A percentile compares a stretch with the other conserved stretches of the same genome.
phyloP scores from a whole-genome alignment of 768 basidiomycete genomes.

The Podaxis rugospora region DNA sequence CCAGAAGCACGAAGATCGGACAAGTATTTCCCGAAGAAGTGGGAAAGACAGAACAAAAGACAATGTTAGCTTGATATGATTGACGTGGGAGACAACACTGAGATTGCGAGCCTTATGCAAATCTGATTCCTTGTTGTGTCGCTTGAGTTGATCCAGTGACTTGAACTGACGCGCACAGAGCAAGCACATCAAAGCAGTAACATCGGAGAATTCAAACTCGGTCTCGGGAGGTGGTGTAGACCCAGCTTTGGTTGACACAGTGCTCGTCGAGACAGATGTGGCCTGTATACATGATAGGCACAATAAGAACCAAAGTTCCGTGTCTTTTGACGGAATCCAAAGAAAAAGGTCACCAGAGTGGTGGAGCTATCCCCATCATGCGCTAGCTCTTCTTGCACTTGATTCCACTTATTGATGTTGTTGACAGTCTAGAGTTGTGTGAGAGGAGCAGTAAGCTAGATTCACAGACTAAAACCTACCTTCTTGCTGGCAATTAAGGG shows the following conservation, averaged over 20 bases:
- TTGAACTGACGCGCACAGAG: constrained; percentile 96
- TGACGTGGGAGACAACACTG: constrained; percentile 30
- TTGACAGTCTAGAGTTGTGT: constrained; percentile 59
- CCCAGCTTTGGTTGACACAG: constrained; percentile 8
- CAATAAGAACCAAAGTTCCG: constrained; percentile 9
- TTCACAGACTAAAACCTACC: constrained; percentile 34
- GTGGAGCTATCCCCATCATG: constrained; percentile 4
- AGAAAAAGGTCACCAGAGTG: constrained; percentile 29
- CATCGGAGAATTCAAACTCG: constrained; percentile 84
- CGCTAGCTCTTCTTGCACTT: constrained; percentile 80
- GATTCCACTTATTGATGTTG: constrained; percentile 97
- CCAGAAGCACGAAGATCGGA: constrained; percentile 11
- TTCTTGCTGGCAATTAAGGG: constrained; percentile 85
- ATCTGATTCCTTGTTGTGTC: constrained; percentile 92
- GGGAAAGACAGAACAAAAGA: constrained; percentile 9
- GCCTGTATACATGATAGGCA: constrained; percentile 10
- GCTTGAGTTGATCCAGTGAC: constrained; percentile 72
- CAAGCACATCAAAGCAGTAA: constrained; percentile 70
- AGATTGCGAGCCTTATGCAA: constrained; percentile 81
- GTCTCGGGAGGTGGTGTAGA: constrained; percentile 37
- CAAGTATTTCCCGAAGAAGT: not conserved
- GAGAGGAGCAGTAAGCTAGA: constrained; percentile 2
- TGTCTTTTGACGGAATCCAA: constrained; percentile 11
- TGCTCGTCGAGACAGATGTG: constrained; percentile 5
- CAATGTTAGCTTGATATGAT: constrained; percentile 26